Evolutionary conservation across 2,329 filamentous ascomycete species (phyloP), one percentile per base, ranked within the genome.

Genomic region (Helotiales sp.): DNA sequence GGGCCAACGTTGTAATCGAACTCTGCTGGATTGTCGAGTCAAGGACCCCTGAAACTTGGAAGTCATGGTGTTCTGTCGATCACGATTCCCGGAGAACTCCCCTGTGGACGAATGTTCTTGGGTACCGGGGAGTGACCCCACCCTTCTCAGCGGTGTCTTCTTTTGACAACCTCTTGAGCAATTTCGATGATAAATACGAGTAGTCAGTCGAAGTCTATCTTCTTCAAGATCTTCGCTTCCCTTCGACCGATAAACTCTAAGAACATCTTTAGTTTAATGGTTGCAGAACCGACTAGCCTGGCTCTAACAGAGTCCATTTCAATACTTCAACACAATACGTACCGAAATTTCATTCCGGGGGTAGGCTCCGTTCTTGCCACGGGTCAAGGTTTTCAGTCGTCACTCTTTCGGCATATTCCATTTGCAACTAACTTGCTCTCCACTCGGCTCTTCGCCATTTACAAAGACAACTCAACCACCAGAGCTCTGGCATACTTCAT

Each of bases 11-110:
- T 55, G 45, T 20, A 47, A 43, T 61, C 45, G 52, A 54, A 49
- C 20, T 32, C 30, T 50, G 57, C 43, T 64, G 52, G 57, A 60
- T 47, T 57, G 11, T 62, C 49, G 60, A 69, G 40, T 68, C 58
- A 64, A 58, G 30, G 50, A 57, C 58, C 68, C 69, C 40, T 67
- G 65, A 45, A 55, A 67, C 59, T 61, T 55, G 59, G 68, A 64
- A 67, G 55, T 64, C 60, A 66, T 61, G 43, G 62, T 59, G 52
- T 54, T 50, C 22, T 59, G 67, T 65, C 54, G 70, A 70, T 72
- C 69, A 68, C 70, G 59, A 66, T 64, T 64, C 47, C 70, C 61
- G 55, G 43, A 61, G 59, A 54, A 65, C 49, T 45, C 55, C 66
- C 66, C 57, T 65, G 59, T 24, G 26, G 34, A 10, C 52, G 40